Percentiles rank a stretch among this genome's conserved stretches.
Evolutionary conservation across 1,139 yeast genomes (phyloP).

Genomic region (Candida labiduridarum): DNA sequence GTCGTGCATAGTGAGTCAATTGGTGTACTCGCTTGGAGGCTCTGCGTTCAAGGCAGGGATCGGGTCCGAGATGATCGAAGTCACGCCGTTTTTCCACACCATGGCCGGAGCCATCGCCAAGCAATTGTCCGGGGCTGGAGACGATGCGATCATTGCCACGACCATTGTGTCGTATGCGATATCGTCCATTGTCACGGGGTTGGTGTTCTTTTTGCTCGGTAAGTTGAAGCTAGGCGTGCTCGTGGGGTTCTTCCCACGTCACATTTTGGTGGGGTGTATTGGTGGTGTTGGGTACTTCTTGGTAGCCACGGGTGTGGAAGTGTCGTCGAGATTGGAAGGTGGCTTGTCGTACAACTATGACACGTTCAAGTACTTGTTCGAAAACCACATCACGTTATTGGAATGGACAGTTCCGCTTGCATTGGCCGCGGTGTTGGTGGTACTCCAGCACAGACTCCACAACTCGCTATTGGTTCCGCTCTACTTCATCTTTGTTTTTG

Average conservation of each 20-base stretch:
- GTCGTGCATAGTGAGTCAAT: conserved; percentile 84
- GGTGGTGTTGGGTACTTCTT: conserved; percentile 98
- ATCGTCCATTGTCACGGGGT: conserved; percentile 83
- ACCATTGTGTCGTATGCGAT: conserved; percentile 84
- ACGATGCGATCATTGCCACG: conserved; percentile 73
- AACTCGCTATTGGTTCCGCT: conserved; percentile 81
- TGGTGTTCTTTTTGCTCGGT: conserved; percentile 76
- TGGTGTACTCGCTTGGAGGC: conserved; percentile 87
- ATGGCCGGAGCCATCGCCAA: conserved; percentile 78
- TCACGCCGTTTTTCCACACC: conserved; percentile 94
- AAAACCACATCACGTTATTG: conserved; percentile 42
- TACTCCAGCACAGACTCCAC: conserved; percentile 65
- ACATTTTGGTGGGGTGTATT: conserved; percentile 92
- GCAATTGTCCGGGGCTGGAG: conserved; percentile 52
- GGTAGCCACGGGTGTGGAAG: conserved; percentile 88
- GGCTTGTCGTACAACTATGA: conserved; percentile 64
- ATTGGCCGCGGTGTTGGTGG: conserved; percentile 60
- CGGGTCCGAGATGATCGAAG: conserved; percentile 98
- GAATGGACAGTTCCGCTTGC: conserved; percentile 76
- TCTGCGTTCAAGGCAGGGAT: conserved; percentile 87
- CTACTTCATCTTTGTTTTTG: conserved; percentile 73
- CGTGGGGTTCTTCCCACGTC: conserved; percentile 95
- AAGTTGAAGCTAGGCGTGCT: conserved; percentile 77
- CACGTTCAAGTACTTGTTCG: conserved; percentile 53
- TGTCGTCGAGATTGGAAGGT: conserved; percentile 77